Evolutionary conservation across 371 early-diverging fungal genomes (phyloP), one percentile per base, ranked within the genome.

Genomic region (Cokeromyces recurvatus): DNA sequence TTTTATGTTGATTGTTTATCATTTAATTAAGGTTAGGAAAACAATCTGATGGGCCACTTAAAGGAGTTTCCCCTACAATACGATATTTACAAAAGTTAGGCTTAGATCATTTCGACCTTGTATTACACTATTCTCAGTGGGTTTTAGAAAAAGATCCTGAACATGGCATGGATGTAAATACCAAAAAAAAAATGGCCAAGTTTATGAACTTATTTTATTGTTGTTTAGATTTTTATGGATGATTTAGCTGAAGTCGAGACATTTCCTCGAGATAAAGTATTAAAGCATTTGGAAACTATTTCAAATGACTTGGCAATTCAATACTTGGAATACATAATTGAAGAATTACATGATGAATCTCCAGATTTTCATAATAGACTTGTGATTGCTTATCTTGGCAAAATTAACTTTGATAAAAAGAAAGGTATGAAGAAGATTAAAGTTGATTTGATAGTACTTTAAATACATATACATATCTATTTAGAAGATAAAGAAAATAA

Each of bases 301-400:
- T 84, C 86, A 4, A 53, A 73, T 7, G 69, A 74, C 38, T 71
- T 90, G 4, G 86, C 81, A 16, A 75, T 86, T 8, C 69, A 72
- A 48, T 95, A 94, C 55, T 57, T 94, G 38, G 83, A 89, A 55
- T 83, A 89, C 55, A 72, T 92, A 17, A 82, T 93, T 44, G 72
- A 81, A 27, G 78, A 82, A 20, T 74, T 86, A 34, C 57, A 59
- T 2, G 90, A 90, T 56, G 62, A 74, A 46, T 70, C 79, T 1
- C 78, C 87, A 6, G 85, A 86, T 20, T 81, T 87, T 50, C 92
- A 94, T 63, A 90, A 91, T 55, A 70, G 79, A 23, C 79, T 95
- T 44, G 75, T 86, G 11, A 68, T 85, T 15, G 79, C 76, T 12
- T 89, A 90, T 60, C 66, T 91, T 19, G 70, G 81, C 20, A 75